phyloP scores from a whole-genome alignment of 2,329 filamentous ascomycete genomes.

The Colletotrichum viniferum region DNA sequence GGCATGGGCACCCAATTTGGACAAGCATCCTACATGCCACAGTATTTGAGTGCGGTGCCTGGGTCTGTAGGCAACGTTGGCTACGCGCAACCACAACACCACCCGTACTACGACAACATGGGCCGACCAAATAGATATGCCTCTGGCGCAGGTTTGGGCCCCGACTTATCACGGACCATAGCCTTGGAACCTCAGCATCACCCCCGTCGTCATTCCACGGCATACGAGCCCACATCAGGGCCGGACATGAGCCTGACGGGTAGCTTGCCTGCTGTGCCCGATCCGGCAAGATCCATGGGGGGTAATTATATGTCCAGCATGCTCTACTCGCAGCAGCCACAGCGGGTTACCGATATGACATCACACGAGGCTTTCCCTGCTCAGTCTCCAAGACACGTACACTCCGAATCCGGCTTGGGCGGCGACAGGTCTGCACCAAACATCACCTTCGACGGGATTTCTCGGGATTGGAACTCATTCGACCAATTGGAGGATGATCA shows the following conservation, averaged over 20 bases:
- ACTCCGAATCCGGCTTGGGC: conserved; percentile 3
- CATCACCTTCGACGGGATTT: not conserved
- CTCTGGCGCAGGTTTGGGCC: not conserved
- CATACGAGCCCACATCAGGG: conserved; percentile 7
- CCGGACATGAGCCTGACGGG: conserved; percentile 11
- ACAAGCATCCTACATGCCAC: conserved; percentile 1
- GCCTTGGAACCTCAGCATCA: conserved; percentile 11
- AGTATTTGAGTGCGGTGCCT: conserved; percentile 1
- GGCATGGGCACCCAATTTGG: conserved; percentile 5
- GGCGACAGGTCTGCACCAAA: not conserved
- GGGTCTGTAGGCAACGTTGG: not conserved
- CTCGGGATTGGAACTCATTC: conserved; percentile 11
- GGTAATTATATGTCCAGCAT: conserved; percentile 8
- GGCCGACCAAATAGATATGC: not conserved
- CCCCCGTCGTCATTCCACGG: conserved; percentile 12
- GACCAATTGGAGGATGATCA: conserved; percentile 14
- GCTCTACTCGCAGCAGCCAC: conserved; percentile 12
- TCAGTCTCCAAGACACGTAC: conserved; percentile 6
- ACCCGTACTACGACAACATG: conserved; percentile 5
- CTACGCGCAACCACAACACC: conserved; percentile 1
- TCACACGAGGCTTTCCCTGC: conserved; percentile 7
- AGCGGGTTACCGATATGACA: conserved; percentile 9
- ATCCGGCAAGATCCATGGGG: not conserved
- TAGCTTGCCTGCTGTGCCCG: conserved; percentile 2
- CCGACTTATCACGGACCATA: conserved; percentile 10